Conservation (phyloP, 257 asterid species). For the Forsythia viridissima region DNA sequence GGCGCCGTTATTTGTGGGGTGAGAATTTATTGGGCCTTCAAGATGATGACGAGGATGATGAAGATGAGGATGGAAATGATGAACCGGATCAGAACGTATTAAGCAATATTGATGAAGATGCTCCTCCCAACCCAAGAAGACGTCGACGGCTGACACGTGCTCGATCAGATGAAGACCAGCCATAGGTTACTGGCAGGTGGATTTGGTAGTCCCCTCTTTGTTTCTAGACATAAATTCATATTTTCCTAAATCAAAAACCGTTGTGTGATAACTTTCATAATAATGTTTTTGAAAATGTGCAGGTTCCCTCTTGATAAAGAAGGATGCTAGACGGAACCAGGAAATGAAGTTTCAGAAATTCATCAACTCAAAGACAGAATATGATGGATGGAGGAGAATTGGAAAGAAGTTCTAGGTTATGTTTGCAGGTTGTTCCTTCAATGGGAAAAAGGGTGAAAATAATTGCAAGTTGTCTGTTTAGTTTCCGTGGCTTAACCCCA, state of each 20-base stretch:
- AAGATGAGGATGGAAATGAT: constrained; percentile 3
- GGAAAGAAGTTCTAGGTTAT: background rate
- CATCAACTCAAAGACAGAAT: background rate
- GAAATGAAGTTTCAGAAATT: background rate
- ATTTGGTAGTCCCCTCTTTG: background rate
- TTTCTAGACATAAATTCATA: background rate
- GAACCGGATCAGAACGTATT: background rate
- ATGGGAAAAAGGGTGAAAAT: background rate
- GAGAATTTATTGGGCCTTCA: constrained; percentile 35
- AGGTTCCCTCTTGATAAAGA: background rate
- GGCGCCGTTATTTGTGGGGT: constrained; percentile 38
- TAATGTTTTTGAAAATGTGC: background rate
- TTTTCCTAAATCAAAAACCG: background rate
- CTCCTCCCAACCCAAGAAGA: constrained; percentile 25
- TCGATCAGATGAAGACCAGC: constrained; percentile 26
- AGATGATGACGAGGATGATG: constrained; percentile 24
- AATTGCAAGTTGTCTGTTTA: constrained; percentile 5
- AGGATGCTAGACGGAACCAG: background rate
- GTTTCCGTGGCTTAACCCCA: background rate
- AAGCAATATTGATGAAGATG: constrained; percentile 5
- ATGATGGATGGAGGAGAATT: background rate
- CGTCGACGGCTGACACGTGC: constrained; percentile 19
- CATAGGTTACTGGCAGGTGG: background rate
- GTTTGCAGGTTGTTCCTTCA: constrained; percentile 15
- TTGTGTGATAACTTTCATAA: background rate